Base-by-base conservation (phyloP, 1,139 yeast genomes). In the Yamadazyma siamensis region DNA sequence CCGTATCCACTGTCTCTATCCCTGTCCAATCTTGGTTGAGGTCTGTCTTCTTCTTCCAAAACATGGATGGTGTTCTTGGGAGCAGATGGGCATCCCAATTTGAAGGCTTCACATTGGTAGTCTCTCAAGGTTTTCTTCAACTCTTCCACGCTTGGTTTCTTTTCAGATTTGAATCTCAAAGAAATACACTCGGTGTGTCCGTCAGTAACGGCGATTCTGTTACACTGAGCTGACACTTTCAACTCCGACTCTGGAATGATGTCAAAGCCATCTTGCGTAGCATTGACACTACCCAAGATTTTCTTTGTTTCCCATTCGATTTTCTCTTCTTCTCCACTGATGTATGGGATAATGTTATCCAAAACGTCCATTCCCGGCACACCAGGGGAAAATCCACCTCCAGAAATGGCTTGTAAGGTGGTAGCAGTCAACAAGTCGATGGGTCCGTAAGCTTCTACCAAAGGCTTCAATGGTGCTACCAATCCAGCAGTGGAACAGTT, bases 321-420 rank as follows among this genome's bases (percentile, higher is more conserved):
- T 66, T 91, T 91, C 47, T 94, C 99, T 65, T 91, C 99, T 64
- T 91, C 99, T 29, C 98, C 96, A 40, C 91, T 74, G 52, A 91
- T 91, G 70, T 68, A 89, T 28, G 99, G 99, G 34, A 91, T 87
- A 46, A 91, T 74, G 65, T 91, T 91, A 64, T 91, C 99, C 50
- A 91, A 72, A 32, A 91, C 80, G 54, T 91, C 97, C 62, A 91
- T 89, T 39, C 95, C 94, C 16, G 96, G 78, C 32, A 89, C 95
- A 56, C 99, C 99, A 27, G 99, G 99, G 10, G 96, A 85, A 60
- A 86, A 91, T 2, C 99, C 99, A 16, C 95, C 98, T 46, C 99
- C 99, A 6, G 97, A 88, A 43, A 91, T 86, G 26, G 98, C 98
- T 61, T 91, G 99, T 61, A 91, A 63, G 12, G 98, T 91, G 35